Base-by-base conservation (phyloP, 139 green algal genomes). In the Asterochloris sp. region DNA sequence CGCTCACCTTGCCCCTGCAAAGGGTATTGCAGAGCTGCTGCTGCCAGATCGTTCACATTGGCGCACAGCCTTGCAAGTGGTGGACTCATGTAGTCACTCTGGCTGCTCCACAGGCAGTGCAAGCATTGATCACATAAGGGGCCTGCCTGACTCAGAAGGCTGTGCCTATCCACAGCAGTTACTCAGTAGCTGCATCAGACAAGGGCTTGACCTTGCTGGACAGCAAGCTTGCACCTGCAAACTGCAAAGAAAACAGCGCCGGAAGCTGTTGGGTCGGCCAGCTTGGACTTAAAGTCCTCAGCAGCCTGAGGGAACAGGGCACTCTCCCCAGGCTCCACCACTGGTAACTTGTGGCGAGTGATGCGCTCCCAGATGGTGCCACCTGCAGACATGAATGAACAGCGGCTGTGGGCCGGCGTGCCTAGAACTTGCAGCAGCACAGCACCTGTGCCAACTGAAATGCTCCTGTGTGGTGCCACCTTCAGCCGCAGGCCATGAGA, bases 181-280 rank as follows among this genome's bases (percentile, higher is more conserved):
- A 38, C 9, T 2, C 26, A 38, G 16, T 76, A 9, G n/a, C 23
- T 10, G 4, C 71, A 38, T 21, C 23, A 60, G 16, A 2, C 16
- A 19, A 38, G 71, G 17, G 69, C 38, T 62, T 13, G 38, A 78
- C 10, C 17, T 19, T 64, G 63, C 64, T 19, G 27, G 13, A 13
- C 11, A 21, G 27, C 61, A 67, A 0, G 64, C 15, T 77, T 87
- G 92, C 11, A 95, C 94, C 91, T 96, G 91, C 92, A 98, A 24
- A 99, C 97, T 6, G 94, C 95, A 74, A 99, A 96, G 82, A 99
- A 95, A 17, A 97, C 87, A 12, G 95, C 96, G 0, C 97, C 96
- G 26, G 76, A 77, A 15, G 81, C 85, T 12, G 73, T 77, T 0
- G 91, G 87, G 80, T 94, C 91, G 54, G 92, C 86, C 75, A 98